A percentile compares a stretch with the other conserved stretches of the same genome.
Evolutionary conservation across 1,284 basidiomycete genomes (phyloP).

Genomic region (Lignosus rhinocerotis): DNA sequence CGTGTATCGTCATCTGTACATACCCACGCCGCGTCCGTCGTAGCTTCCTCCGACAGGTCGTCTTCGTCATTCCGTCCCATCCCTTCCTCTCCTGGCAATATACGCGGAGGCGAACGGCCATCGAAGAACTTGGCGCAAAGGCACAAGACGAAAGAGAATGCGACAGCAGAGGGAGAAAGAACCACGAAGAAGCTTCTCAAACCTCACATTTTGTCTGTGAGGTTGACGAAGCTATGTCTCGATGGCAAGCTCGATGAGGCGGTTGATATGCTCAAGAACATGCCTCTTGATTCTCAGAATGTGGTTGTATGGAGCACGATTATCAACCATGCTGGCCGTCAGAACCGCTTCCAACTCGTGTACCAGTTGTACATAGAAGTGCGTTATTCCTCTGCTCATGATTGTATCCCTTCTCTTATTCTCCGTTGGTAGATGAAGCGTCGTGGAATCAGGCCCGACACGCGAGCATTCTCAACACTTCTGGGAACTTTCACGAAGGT

Average conservation of each 20-base stretch:
- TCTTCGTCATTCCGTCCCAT: background rate
- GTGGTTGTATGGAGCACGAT: constrained; percentile 73
- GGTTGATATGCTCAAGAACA: constrained; percentile 56
- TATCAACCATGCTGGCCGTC: constrained; percentile 59
- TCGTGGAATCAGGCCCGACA: constrained; percentile 65
- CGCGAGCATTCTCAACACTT: constrained; percentile 65
- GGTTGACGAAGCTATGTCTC: constrained; percentile 57
- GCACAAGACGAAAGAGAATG: background rate
- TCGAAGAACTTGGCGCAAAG: background rate
- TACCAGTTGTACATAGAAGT: constrained; percentile 69
- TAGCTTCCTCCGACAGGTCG: background rate
- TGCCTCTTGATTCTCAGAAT: constrained; percentile 71
- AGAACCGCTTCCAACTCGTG: constrained; percentile 53
- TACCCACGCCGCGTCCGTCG: constrained; percentile 1
- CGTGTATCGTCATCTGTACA: background rate
- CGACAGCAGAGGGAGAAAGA: background rate
- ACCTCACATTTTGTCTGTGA: constrained; percentile 57
- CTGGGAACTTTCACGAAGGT: constrained; percentile 60
- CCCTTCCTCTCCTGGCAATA: background rate
- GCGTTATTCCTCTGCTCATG: constrained; percentile 30
- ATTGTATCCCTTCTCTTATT: background rate
- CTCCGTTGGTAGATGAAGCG: constrained; percentile 67
- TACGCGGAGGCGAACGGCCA: background rate
- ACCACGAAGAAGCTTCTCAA: constrained; percentile 40
- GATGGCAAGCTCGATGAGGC: constrained; percentile 58